Evolutionary conservation across 768 basidiomycete genomes (phyloP).

Genomic region (Tulasnella sp.): DNA sequence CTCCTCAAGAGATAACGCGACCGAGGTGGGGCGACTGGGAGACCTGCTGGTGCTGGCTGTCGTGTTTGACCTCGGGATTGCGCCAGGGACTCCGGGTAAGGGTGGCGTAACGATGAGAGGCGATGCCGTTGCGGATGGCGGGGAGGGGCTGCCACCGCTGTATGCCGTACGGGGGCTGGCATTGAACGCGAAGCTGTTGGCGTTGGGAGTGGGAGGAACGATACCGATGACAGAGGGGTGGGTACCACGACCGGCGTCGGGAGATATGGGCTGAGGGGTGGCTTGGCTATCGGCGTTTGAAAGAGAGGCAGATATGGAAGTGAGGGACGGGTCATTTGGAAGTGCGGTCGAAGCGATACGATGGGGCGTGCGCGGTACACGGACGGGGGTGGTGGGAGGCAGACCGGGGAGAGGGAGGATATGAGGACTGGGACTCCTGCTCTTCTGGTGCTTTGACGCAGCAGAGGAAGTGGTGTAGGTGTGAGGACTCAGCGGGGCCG

Average conservation of each 20-base stretch:
- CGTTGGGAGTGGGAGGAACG: slow-evolving; percentile 14
- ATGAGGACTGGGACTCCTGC: slow-evolving; percentile 9
- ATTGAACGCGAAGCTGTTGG: slow-evolving; percentile 7
- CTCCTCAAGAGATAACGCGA: slow-evolving; percentile 7
- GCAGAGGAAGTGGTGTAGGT: background rate
- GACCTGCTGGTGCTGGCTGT: background rate
- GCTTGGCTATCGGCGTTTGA: background rate
- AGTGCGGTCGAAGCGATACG: background rate
- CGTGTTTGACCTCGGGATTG: background rate
- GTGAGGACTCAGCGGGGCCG: slow-evolving; percentile 7
- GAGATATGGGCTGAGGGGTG: background rate
- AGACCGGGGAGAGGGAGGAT: background rate
- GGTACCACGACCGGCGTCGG: background rate
- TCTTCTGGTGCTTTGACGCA: background rate
- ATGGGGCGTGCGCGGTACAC: background rate
- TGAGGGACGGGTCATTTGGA: too few relatives aligned
- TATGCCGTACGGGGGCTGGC: background rate
- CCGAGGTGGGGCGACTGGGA: background rate
- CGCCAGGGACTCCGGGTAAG: background rate
- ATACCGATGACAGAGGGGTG: slow-evolving; percentile 7
- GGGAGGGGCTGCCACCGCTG: background rate
- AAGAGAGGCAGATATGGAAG: too few relatives aligned
- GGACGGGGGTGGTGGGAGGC: background rate
- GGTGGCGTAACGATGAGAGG: slow-evolving; percentile 13
- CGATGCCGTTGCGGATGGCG: slow-evolving; percentile 8